phyloP scores from a whole-genome alignment of 306 rosid genomes.

The Trichosanthes cucumerina region DNA sequence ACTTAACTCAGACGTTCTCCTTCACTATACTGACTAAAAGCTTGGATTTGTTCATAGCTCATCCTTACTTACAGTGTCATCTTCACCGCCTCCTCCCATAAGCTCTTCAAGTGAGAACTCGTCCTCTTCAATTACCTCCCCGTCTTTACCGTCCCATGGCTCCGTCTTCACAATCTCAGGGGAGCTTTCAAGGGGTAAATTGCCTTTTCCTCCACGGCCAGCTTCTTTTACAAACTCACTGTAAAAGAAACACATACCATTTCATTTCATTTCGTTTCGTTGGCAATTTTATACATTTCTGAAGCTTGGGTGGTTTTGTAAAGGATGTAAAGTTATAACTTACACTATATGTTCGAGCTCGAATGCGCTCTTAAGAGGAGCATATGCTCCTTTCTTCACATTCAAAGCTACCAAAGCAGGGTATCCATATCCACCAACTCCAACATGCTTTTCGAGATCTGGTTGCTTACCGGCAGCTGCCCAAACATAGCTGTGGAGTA shows the following conservation, averaged over 20 bases:
- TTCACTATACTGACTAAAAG: not conserved
- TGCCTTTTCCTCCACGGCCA: constrained; percentile 88
- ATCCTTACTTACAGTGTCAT: constrained; percentile 51
- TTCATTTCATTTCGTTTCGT: constrained; percentile 2
- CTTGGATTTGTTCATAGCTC: constrained; percentile 31
- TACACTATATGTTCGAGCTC: constrained; percentile 76
- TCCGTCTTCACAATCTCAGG: constrained; percentile 58
- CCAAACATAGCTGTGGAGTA: constrained; percentile 69
- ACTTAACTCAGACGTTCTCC: not conserved
- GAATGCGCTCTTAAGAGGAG: constrained; percentile 95
- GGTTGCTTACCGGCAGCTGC: constrained; percentile 86
- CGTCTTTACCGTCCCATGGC: constrained; percentile 97
- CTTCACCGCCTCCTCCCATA: constrained; percentile 89
- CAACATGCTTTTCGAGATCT: constrained; percentile 76
- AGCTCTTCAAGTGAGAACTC: constrained; percentile 96
- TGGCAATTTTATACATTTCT: constrained; percentile 7
- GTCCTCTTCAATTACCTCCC: constrained; percentile 81
- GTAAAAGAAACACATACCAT: constrained; percentile 10
- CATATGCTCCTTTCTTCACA: constrained; percentile 74
- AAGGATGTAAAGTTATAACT: constrained; percentile 18
- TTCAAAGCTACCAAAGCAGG: constrained; percentile 94
- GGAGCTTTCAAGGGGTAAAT: constrained; percentile 54
- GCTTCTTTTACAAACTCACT: constrained; percentile 88
- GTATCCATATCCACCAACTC: constrained; percentile 98
- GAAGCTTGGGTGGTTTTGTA: not conserved